phyloP scores from a whole-genome alignment of 2,329 filamentous ascomycete genomes.

The Sclerotinia spermophila region DNA sequence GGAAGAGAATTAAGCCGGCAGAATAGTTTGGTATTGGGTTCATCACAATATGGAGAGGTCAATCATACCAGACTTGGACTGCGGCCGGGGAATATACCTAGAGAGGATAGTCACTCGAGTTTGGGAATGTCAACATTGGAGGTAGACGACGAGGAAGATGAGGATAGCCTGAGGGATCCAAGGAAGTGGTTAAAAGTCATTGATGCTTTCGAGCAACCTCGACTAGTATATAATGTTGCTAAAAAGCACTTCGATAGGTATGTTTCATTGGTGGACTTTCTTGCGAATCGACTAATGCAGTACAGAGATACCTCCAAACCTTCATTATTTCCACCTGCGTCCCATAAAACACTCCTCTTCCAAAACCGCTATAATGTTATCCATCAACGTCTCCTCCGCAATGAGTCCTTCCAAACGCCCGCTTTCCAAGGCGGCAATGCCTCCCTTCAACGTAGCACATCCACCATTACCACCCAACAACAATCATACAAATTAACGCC shows the following conservation, averaged over 20 bases:
- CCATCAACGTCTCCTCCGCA: constrained; percentile 85
- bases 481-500: constrained; percentile 85
- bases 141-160: constrained; percentile 53
- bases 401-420: constrained; percentile 87
- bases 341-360: constrained; percentile 81
- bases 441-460: constrained; percentile 55
- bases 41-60: constrained; percentile 48
- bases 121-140: constrained; percentile 56
- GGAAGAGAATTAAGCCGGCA: constrained; percentile 56
- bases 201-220: constrained; percentile 80
- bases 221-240: constrained; percentile 67
- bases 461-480: constrained; percentile 49
- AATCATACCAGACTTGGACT: constrained; percentile 55
- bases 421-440: constrained; percentile 61
- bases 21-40: constrained; percentile 60
- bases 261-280: constrained; percentile 34
- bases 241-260: constrained; percentile 91
- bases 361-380: constrained; percentile 89
- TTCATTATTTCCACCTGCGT: constrained; percentile 69
- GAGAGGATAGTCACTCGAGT: constrained; percentile 63
- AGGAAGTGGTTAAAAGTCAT: constrained; percentile 82
- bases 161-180: constrained; percentile 58
- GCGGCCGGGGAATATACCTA: constrained; percentile 45
- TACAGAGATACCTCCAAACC: constrained; percentile 58
- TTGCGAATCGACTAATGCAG: constrained; percentile 19